phyloP scores from a whole-genome alignment of 768 basidiomycete species.

The Kwoniella europaea region DNA sequence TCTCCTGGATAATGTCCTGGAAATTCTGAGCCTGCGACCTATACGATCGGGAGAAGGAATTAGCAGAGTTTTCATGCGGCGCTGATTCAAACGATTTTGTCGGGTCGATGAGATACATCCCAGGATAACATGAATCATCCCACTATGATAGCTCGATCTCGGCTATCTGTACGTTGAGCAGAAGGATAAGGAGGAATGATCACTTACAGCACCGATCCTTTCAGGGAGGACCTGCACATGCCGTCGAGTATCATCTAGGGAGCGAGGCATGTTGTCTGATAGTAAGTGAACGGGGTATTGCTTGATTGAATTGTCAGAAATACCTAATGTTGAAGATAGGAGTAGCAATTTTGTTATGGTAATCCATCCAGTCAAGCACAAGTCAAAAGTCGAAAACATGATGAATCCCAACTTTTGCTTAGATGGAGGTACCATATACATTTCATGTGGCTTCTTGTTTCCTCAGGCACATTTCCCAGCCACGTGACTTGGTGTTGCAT shows the following conservation, averaged over 20 bases:
- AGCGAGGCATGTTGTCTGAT: constrained; percentile 8
- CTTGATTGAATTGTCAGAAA: not conserved
- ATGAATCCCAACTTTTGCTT: constrained; percentile 15
- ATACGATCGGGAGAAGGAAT: too few species aligned
- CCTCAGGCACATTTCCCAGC: not conserved
- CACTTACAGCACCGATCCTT: constrained; percentile 46
- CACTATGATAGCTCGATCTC: too few species aligned
- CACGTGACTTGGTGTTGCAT: not conserved
- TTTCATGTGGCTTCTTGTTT: not conserved
- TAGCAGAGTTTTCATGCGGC: too few species aligned
- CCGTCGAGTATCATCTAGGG: constrained; percentile 29
- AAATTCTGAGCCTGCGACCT: constrained; percentile 87
- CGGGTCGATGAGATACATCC: too few species aligned
- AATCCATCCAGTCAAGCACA: not conserved
- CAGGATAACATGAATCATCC: too few species aligned
- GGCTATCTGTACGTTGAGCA: not conserved
- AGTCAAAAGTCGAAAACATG: not conserved
- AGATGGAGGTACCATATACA: constrained; percentile 1
- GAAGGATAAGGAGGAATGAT: not conserved
- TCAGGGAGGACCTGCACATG: constrained; percentile 54
- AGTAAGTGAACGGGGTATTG: not conserved
- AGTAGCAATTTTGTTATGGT: not conserved
- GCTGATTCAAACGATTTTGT: too few species aligned
- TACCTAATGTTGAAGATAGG: not conserved
- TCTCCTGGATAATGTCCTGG: constrained; percentile 87